Base-by-base conservation (phyloP, 2,329 filamentous ascomycete species). In the Verticillium nubilum region DNA sequence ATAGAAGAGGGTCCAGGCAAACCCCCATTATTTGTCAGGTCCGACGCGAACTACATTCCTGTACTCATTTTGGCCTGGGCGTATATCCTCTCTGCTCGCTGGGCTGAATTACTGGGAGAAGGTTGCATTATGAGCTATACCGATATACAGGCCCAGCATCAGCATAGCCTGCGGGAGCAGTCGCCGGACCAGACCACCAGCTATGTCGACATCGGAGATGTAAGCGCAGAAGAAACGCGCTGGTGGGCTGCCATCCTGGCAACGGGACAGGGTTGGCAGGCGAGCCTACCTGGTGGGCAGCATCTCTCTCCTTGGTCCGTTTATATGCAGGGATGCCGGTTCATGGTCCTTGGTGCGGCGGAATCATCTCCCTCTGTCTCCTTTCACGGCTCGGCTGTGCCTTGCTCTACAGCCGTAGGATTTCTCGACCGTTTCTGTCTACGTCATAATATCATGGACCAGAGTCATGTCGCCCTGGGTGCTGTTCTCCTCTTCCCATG, bases 51-150 rank as follows among this genome's bases (percentile, higher is more conserved):
- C 13, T 58, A 58, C n/a, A 2, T 58, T 25, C 28, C 57, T 7
- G 35, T 33, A 50, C 57, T 58, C 12, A 12, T 58, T 1, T 52
- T 58, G 0, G 57, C 57, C 17, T 58, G 28, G 57, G 47, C 15
- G 3, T 58, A 58, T 54, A 58, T 58, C 13, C 26, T 58, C 28
- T 25, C 50, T n/a, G 57, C 50, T 33, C 50, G 57, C 50, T 58
- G 29, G 50, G 28, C 57, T 10, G 50, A 58, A 33, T 35, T 58
- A 15, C 25, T 58, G 31, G 37, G 50, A 5, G 50, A 52, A 15
- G 5, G 10, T 19, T 42, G 57, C 15, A 42, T 29, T 1, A 17
- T 58, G 12, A 35, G 9, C 28, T 54, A 58, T 19, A 58, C 57
- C 17, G 27, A 33, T 29, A 54, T 19, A 15, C 50, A n/a, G 9